These are phyloP conservation scores for Aethionema arabicum DNA, from an alignment of 345 rosid species.

Conservation along the genomic window DNA sequence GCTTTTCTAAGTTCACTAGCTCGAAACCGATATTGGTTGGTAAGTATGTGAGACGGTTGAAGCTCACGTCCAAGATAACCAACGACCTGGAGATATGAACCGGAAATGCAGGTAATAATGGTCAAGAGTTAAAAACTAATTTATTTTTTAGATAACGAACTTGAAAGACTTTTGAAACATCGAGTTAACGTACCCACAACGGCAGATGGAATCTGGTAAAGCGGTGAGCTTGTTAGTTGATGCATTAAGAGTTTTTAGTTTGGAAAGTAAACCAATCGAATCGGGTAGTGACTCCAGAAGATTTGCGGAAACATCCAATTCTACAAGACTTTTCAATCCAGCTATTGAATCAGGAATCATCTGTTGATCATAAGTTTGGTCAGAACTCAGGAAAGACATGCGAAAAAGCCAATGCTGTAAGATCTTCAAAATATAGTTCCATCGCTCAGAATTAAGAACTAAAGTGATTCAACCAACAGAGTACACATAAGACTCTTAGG, in stretches of 20 bases:
- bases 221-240: constrained; percentile 71
- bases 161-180: not conserved
- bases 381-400: constrained; percentile 14
- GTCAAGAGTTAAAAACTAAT: not conserved
- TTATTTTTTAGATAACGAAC: not conserved
- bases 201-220: constrained; percentile 75
- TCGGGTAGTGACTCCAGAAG: constrained; percentile 76
- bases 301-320: constrained; percentile 71
- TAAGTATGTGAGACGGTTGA: constrained; percentile 72
- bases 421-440: no score
- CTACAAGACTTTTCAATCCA: constrained; percentile 72
- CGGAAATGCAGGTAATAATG: not conserved
- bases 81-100: constrained; percentile 49
- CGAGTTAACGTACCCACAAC: constrained; percentile 62
- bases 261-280: constrained; percentile 75
- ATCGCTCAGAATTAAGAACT: not conserved
- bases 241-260: constrained; percentile 62
- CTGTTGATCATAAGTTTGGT: constrained; percentile 42
- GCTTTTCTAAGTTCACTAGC: constrained; percentile 55
- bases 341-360: constrained; percentile 89
- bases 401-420: not conserved
- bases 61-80: constrained; percentile 74
- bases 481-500: no score
- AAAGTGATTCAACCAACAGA: not conserved
- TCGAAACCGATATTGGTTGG: constrained; percentile 83